These are phyloP conservation scores for Thalassiosira delicatula DNA, from an alignment of 352 stramenopile species.

Conservation along the genomic window DNA sequence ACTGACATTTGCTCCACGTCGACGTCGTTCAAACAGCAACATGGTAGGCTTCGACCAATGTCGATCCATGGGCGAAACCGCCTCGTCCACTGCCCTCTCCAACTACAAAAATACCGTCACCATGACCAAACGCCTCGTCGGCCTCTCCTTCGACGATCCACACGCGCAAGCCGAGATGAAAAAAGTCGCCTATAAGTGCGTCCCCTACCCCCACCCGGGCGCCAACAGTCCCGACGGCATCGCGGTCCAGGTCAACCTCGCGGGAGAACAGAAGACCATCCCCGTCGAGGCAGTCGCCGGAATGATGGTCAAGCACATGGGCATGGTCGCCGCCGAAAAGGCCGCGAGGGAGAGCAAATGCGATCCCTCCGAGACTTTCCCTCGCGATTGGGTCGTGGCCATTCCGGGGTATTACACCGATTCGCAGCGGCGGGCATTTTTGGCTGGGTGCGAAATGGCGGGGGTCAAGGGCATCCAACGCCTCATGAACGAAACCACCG, in stretches of 20 bases:
- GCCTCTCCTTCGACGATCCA: slow-evolving; percentile 94
- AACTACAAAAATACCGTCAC: slow-evolving; percentile 98
- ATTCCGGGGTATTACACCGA: slow-evolving; percentile 98
- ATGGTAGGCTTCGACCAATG: slow-evolving; percentile 78
- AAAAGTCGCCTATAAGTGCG: slow-evolving; percentile 88
- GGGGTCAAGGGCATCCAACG: slow-evolving; percentile 93
- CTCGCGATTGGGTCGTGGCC: slow-evolving; percentile 91
- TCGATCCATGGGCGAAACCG: slow-evolving; percentile 71
- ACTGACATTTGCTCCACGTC: no score
- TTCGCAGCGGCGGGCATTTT: slow-evolving; percentile 93
- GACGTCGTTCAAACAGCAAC: slow-evolving; percentile 62
- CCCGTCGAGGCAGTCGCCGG: slow-evolving; percentile 94
- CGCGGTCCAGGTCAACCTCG: slow-evolving; percentile 74
- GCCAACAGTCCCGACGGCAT: slow-evolving; percentile 74
- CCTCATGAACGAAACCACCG: slow-evolving; percentile 98
- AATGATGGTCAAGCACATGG: slow-evolving; percentile 98
- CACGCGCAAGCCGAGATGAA: slow-evolving; percentile 95
- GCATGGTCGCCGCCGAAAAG: slow-evolving; percentile 91
- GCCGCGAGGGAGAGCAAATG: slow-evolving; percentile 63
- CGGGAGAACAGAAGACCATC: slow-evolving; percentile 92
- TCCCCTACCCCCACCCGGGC: slow-evolving; percentile 64
- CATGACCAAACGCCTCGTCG: slow-evolving; percentile 96
- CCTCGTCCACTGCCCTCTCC: slow-evolving; percentile 84
- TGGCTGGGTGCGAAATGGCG: slow-evolving; percentile 90
- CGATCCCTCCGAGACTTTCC: slow-evolving; percentile 58